Conservation (phyloP, 2,329 filamentous ascomycete species). For the Alternaria hordeiaustralica region DNA sequence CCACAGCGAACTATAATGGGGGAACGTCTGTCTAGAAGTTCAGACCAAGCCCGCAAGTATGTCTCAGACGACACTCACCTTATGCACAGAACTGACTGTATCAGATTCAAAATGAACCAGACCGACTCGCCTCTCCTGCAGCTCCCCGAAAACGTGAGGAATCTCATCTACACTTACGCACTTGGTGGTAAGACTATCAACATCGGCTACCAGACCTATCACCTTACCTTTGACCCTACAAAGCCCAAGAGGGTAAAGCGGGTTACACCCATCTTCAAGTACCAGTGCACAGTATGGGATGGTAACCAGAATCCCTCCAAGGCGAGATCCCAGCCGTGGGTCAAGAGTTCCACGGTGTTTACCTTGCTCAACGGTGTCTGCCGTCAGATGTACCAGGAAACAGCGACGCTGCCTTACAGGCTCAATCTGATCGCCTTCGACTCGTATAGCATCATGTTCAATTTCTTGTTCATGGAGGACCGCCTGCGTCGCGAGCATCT, state of each 20-base stretch:
- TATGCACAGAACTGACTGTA: not conserved
- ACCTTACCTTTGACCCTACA: not conserved
- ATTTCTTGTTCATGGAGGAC: slow-evolving; percentile 34
- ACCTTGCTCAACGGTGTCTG: slow-evolving; percentile 35
- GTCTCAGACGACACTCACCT: not conserved
- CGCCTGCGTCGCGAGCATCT: slow-evolving; percentile 29
- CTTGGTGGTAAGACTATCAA: slow-evolving; percentile 36
- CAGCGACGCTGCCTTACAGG: slow-evolving; percentile 32
- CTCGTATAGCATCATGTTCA: slow-evolving; percentile 31
- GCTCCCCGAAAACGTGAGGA: slow-evolving; percentile 31
- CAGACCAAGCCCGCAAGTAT: slow-evolving; percentile 22
- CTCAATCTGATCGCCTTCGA: slow-evolving; percentile 33
- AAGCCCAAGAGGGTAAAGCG: not conserved
- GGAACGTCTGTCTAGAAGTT: slow-evolving; percentile 12
- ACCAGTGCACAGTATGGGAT: slow-evolving; percentile 25
- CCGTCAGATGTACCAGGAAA: slow-evolving; percentile 41
- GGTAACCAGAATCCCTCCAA: slow-evolving; percentile 19
- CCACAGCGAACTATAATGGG: slow-evolving; percentile 16
- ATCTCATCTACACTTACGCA: slow-evolving; percentile 26
- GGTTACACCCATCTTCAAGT: slow-evolving; percentile 29
- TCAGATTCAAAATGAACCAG: slow-evolving; percentile 35
- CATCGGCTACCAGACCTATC: slow-evolving; percentile 33
- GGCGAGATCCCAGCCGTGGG: not conserved
- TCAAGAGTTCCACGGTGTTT: slow-evolving; percentile 13
- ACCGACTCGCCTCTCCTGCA: slow-evolving; percentile 29